Base-by-base conservation (phyloP, 805 yeast genomes). In the Priceomyces castillae region DNA sequence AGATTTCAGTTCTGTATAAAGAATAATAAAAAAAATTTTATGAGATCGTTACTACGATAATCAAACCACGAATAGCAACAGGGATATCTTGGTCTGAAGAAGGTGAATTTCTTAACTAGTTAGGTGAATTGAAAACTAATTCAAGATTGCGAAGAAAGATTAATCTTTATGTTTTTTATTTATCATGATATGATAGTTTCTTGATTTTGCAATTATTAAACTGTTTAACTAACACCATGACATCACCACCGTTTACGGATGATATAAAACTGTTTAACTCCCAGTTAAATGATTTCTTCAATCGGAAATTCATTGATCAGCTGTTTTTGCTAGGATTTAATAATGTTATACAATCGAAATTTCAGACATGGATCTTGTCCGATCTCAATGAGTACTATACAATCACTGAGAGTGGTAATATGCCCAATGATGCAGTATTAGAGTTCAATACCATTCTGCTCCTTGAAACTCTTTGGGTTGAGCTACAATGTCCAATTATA, bases 401-500 rank as follows among this genome's bases (percentile, higher is more conserved):
- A 5, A 41, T 34, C 10, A 15, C 46, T 10, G 44, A 41, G 31
- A 19, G 11, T 37, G 43, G 4, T 18, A 12, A 39, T 11, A 4
- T 31, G 4, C 11, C 26, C 4, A 16, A 30, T 16, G 38, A 34
- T 31, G 18, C 16, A 15, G 33, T 31, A 9, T 55, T 58, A 2
- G 59, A 76, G 5, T 67, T 84, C 46, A 52, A 46, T 3, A 67
- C 73, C 37, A 60, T 65, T 20, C 54, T 56, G 14, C 58, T 52
- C 37, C 49, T 71, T 15, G 84, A 80, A 40, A 51, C 58, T 3
- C 59, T 80, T 16, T 84, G 90, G 90, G 57, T 68, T 25, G 78
- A 78, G 4, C 71, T 84, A 48, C 84, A 81, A 50, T 80, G 81
- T 52, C 88, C 88, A 1, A 74, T 80, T 2, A 71, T 83, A 47